phyloP scores from a whole-genome alignment of 1,284 basidiomycete genomes.

The Trichosporon inkin region DNA sequence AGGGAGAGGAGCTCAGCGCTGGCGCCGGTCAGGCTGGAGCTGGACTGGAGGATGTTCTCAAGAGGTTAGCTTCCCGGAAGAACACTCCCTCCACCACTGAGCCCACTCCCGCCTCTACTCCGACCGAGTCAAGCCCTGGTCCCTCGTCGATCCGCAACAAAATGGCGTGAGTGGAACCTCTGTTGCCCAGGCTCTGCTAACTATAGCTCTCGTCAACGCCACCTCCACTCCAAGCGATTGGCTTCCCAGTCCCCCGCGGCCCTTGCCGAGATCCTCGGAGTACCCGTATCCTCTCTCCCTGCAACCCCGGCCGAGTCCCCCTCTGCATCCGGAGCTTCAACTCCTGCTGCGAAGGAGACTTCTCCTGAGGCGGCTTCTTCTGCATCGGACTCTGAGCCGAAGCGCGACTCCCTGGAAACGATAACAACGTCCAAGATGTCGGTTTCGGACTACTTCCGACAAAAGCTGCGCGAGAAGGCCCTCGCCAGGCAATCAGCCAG shows the following conservation, averaged over 20 bases:
- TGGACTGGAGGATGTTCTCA: slow-evolving; percentile 47
- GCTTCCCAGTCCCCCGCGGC: slow-evolving; percentile 48
- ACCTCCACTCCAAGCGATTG: slow-evolving; percentile 44
- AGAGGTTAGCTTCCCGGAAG: slow-evolving; percentile 33
- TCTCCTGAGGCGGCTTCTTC: slow-evolving; percentile 17
- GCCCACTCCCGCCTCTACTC: slow-evolving; percentile 11
- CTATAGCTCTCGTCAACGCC: slow-evolving; percentile 43
- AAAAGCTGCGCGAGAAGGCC: slow-evolving; percentile 48
- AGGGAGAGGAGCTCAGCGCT: slow-evolving; percentile 43
- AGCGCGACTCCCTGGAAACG: slow-evolving; percentile 32
- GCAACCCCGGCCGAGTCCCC: slow-evolving; percentile 21
- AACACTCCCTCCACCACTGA: slow-evolving; percentile 24
- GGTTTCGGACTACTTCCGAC: slow-evolving; percentile 48
- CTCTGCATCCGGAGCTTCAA: slow-evolving; percentile 19
- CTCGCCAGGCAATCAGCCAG: slow-evolving; percentile 34
- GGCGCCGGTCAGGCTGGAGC: slow-evolving; percentile 48
- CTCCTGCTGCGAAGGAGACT: slow-evolving; percentile 24
- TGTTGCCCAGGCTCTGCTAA: slow-evolving; percentile 6
- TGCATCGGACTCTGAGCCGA: slow-evolving; percentile 9
- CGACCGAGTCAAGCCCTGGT: slow-evolving; percentile 22
- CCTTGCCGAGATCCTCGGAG: slow-evolving; percentile 49
- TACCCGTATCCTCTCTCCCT: slow-evolving; percentile 41
- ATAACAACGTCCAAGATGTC: slow-evolving; percentile 40
- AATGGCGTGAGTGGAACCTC: slow-evolving; percentile 42
- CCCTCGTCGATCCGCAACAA: slow-evolving; percentile 36